A percentile compares a stretch with the other conserved stretches of the same genome.
Evolutionary conservation across 208 protist genomes (phyloP).

Genomic region (Leishmania arabica): DNA sequence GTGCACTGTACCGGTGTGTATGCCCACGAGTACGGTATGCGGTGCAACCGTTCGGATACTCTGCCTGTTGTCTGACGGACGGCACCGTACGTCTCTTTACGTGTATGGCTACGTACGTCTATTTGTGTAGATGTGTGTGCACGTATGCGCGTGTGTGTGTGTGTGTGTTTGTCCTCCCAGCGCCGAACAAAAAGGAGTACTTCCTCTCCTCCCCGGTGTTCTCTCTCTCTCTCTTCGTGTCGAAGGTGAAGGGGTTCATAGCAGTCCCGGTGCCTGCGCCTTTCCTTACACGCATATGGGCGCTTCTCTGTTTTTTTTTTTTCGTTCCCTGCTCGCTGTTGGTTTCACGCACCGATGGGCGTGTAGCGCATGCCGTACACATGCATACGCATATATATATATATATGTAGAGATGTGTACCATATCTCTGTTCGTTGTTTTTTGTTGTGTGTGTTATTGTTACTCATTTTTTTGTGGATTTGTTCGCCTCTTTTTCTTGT

Average conservation of each 20-base stretch:
- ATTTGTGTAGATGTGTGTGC: neutral
- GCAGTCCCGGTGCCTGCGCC: neutral
- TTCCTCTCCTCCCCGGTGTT: no score
- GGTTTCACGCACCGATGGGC: neutral
- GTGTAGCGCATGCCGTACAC: neutral
- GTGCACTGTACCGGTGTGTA: neutral
- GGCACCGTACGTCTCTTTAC: neutral
- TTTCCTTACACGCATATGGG: neutral
- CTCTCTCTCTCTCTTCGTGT: no score
- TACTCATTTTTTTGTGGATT: neutral
- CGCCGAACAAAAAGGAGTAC: no score
- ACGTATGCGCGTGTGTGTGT: neutral
- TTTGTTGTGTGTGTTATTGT: neutral
- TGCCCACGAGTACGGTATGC: no score
- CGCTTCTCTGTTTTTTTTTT: slow-evolving; percentile 1
- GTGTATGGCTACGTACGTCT: neutral
- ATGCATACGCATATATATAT: no score
- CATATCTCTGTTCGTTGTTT: neutral
- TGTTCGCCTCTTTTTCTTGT: no score
- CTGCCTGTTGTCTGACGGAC: no score
- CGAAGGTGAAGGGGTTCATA: no score
- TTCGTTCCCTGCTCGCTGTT: neutral
- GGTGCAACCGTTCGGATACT: no score
- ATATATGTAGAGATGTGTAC: neutral
- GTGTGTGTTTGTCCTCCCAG: neutral